These are phyloP conservation scores for Daldinia concentrica DNA, from an alignment of 495 filamentous ascomycete species.

Conservation along the genomic window DNA sequence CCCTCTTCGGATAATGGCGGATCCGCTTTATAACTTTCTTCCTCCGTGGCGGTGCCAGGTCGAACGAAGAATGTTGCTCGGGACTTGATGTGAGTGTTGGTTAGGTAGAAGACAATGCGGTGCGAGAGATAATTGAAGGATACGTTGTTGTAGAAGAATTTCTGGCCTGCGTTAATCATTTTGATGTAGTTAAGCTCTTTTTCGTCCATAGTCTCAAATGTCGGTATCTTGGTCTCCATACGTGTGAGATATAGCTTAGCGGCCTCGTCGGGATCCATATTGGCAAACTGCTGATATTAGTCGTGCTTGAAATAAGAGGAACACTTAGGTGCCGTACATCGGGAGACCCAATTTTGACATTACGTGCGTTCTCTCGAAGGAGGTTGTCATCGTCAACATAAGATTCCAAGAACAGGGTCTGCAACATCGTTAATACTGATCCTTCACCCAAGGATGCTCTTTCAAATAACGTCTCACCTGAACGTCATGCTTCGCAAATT, in stretches of 20 bases:
- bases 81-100: slow-evolving; percentile 96
- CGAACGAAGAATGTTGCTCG: slow-evolving; percentile 93
- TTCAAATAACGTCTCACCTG: slow-evolving; percentile 63
- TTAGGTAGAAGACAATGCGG: slow-evolving; percentile 95
- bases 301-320: neutral
- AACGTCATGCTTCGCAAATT: slow-evolving; percentile 95
- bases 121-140: slow-evolving; percentile 95
- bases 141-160: slow-evolving; percentile 91
- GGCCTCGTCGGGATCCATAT: slow-evolving; percentile 90
- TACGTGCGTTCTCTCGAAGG: slow-evolving; percentile 95
- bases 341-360: slow-evolving; percentile 98
- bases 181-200: slow-evolving; percentile 95
- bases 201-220: slow-evolving; percentile 97
- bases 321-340: slow-evolving; percentile 67
- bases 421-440: slow-evolving; percentile 25
- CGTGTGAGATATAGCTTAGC: slow-evolving; percentile 89
- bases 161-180: slow-evolving; percentile 98
- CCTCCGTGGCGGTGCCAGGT: slow-evolving; percentile 72
- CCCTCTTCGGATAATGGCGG: slow-evolving; percentile 84
- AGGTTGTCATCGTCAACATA: slow-evolving; percentile 92
- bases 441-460: neutral
- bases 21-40: slow-evolving; percentile 91
- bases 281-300: slow-evolving; percentile 71
- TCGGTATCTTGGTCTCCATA: slow-evolving; percentile 89
- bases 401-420: slow-evolving; percentile 97